Evolutionary conservation across 495 filamentous ascomycete species (phyloP), one percentile per base, ranked within the genome.

Genomic region (Neurospora sp.): DNA sequence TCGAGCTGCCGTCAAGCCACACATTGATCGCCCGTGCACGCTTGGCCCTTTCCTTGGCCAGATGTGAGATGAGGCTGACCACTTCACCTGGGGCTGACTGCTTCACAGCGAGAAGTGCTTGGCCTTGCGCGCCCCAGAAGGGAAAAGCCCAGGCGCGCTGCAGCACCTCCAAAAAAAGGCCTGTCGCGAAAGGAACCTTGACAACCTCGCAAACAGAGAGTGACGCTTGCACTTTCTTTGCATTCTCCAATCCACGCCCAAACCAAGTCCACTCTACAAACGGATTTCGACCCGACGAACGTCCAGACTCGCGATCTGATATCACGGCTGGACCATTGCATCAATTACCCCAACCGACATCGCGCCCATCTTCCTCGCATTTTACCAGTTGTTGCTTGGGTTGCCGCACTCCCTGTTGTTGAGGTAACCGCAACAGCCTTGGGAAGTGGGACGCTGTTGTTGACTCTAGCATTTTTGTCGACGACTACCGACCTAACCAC

Each of bases 151-250:
- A 70, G 76, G 76, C 79, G 77, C 75, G 77, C 27, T 71, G 69
- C 73, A 70, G 69, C 71, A 78, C 73, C 74, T 76, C 71, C 71
- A 71, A 76, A 79, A 75, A 79, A 73, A 9, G 53, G 53, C 53
- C 53, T 61, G 53, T 61, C 53, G 53, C 53, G 53, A 61, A 61
- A 61, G 53, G 53, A 35, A 61, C 27, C 53, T 61, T 65, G 53
- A 65, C 53, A 35, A 65, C 14, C 44, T 48, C 44, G 44, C 22
- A 53, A 53, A 53, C 45, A 53, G n/a, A 48, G 45, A 53, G 53
- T 61, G 53, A 61, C 53, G 53, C 53, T 53, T 61, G 53, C 53
- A 35, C 27, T 65, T 65, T 65, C 22, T 65, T 61, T 65, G 53
- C 53, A 35, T 65, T 65, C 14, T 65, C 53, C 53, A 65, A 65